phyloP scores from a whole-genome alignment of 805 yeast species.

The Yamadazyma phyllophila region DNA sequence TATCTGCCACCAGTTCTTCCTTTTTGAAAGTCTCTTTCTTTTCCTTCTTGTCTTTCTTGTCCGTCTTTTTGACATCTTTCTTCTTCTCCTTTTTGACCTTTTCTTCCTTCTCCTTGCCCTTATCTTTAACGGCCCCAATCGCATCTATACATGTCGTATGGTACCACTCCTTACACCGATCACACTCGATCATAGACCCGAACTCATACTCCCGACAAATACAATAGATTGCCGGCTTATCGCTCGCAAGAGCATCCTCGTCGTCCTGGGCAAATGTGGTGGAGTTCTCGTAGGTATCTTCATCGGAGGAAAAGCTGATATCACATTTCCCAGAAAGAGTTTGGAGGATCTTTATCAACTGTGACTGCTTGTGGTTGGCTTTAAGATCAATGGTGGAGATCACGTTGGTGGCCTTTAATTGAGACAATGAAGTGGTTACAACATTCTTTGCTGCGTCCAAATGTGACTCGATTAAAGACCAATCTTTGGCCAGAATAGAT shows the following conservation, averaged over 20 bases:
- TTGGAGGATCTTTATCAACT: conserved; percentile 5
- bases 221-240: conserved; percentile 42
- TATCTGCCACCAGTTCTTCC: conserved; percentile 4
- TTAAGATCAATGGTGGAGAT: conserved; percentile 1
- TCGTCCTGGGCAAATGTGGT: conserved; percentile 16
- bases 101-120: background rate
- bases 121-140: background rate
- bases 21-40: background rate
- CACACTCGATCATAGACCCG: conserved; percentile 70
- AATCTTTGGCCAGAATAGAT: conserved; percentile 8
- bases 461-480: conserved; percentile 4
- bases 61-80: background rate
- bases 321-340: conserved; percentile 18
- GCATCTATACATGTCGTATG: conserved; percentile 53
- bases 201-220: conserved; percentile 60
- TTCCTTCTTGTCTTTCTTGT: conserved; percentile 2
- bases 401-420: background rate
- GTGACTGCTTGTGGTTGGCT: background rate
- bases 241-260: conserved; percentile 13
- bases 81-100: background rate
- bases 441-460: background rate
- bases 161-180: conserved; percentile 69
- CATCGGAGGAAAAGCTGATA: conserved; percentile 24
- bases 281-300: conserved; percentile 24
- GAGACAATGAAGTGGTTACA: background rate